Base-by-base conservation (phyloP, 73 alveolate genomes). In the Paramecium sexaurelia region DNA sequence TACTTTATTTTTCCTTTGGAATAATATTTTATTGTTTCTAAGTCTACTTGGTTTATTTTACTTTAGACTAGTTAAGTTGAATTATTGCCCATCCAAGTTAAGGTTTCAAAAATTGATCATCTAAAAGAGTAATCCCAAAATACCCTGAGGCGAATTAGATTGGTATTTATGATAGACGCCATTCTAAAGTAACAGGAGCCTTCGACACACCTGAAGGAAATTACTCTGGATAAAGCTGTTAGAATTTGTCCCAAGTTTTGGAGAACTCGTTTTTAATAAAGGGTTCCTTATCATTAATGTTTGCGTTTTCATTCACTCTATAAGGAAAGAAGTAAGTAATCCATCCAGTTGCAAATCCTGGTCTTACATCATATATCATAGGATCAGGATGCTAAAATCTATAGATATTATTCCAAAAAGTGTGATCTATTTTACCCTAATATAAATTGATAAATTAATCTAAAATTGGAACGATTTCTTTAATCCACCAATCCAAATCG, bases 371-470 rank as follows among this genome's bases (percentile, higher is more conserved):
- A 71, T 29, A 71, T 15, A 35, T 71, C 11, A 8, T 27, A 10
- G 61, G 82, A 32, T 61, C 82, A 10, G 37, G 35, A 71, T 27
- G 55, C 19, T 37, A 29, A 29, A 71, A 33, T 32, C 32, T 20
- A 71, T 71, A 71, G 39, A 86, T 86, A 13, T 86, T 57, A 61
- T 86, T 61, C 93, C 93, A 86, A 66, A 86, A 86, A 17, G 13
- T 13, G 0, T 57, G 35, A 66, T 86, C 93, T 20, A 55, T 87
- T 11, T 57, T 47, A 6, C 35, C 84, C 8, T 39, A n/a, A 61
- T 57, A 57, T 36, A 36, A 37, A 9, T 55, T 24, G 13, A 86
- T 51, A 22, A 86, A 57, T 27, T 86, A 56, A 61, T 57, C 67
- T 57, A 86, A 86, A 0, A 86, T 86, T 19, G 86, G 86, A 35